A percentile compares a stretch with the other conserved stretches of the same genome.
These are phyloP conservation scores for Populus trichocarpa DNA, from an alignment of 441 rosid species.

Conservation along the genomic window DNA sequence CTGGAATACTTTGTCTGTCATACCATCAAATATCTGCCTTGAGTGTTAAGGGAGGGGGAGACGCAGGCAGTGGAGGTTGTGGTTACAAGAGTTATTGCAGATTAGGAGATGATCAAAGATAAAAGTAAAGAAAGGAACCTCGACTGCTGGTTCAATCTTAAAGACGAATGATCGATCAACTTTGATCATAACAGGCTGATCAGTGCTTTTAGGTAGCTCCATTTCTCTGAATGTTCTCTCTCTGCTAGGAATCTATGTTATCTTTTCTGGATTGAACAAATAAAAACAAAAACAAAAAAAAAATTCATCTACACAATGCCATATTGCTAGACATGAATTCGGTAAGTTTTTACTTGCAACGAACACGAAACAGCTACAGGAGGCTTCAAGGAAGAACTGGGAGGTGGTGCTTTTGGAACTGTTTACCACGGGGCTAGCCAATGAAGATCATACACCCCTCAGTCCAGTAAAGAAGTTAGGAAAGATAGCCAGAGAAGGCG, in stretches of 20 bases:
- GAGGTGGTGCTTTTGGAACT: constrained; percentile 36
- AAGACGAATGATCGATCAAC: constrained; percentile 6
- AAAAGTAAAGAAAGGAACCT: constrained; percentile 12
- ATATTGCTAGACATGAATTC: not conserved
- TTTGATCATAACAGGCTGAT: not conserved
- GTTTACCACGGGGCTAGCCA: constrained; percentile 33
- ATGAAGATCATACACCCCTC: not conserved
- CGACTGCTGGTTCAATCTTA: not conserved
- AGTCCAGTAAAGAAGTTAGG: constrained; percentile 31
- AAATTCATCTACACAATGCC: not conserved
- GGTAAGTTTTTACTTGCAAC: constrained; percentile 19
- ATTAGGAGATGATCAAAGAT: constrained; percentile 14
- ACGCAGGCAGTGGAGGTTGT: constrained; percentile 12
- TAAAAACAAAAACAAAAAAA: not conserved
- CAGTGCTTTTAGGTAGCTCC: constrained; percentile 27
- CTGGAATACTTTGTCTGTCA: too few relatives aligned
- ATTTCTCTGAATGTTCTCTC: constrained; percentile 7
- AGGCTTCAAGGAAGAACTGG: constrained; percentile 40
- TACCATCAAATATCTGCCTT: too few relatives aligned
- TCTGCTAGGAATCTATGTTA: not conserved
- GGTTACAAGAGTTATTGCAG: constrained; percentile 11
- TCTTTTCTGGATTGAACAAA: not conserved
- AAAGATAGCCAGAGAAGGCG: constrained; percentile 15
- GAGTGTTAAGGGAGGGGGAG: constrained; percentile 18
- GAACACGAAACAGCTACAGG: constrained; percentile 34